A percentile compares a stretch with the other conserved stretches of the same genome.
These are phyloP conservation scores for Grosmannia penicillata DNA, from an alignment of 2,329 filamentous ascomycete species.

Conservation along the genomic window DNA sequence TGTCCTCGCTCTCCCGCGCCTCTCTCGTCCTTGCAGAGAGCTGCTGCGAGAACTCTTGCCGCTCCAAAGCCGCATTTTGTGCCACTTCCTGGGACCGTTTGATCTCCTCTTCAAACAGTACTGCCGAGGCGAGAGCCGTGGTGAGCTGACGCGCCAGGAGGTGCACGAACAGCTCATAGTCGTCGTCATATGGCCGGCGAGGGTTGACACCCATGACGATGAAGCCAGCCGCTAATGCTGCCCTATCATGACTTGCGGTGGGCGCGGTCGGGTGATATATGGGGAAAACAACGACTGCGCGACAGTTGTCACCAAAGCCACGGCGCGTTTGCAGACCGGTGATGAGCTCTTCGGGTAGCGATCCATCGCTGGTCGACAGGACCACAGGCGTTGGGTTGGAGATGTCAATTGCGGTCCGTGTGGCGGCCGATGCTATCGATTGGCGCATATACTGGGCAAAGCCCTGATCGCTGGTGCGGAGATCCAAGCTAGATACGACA, in stretches of 20 bases:
- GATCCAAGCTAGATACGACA: conserved; percentile 47
- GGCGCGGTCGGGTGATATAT: conserved; percentile 55
- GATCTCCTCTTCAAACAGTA: conserved; percentile 74
- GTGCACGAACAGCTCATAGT: conserved; percentile 66
- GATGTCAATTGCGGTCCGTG: background rate
- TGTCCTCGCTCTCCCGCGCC: conserved; percentile 54
- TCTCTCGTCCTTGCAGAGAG: conserved; percentile 50
- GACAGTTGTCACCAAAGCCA: conserved; percentile 58
- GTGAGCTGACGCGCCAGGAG: conserved; percentile 61
- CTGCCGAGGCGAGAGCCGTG: conserved; percentile 67
- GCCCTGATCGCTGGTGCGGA: conserved; percentile 53
- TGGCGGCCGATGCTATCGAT: conserved; percentile 44
- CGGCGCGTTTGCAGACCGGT: conserved; percentile 43
- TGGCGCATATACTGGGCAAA: conserved; percentile 66
- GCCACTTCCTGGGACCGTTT: conserved; percentile 59
- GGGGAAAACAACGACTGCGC: conserved; percentile 60
- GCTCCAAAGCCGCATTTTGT: conserved; percentile 58
- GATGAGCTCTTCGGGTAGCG: conserved; percentile 48
- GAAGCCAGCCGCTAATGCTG: conserved; percentile 51
- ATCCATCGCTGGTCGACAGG: conserved; percentile 50
- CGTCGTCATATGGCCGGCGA: conserved; percentile 62
- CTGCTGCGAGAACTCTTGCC: conserved; percentile 63
- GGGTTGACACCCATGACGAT: conserved; percentile 69
- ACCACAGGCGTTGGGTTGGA: conserved; percentile 38
- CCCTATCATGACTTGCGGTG: background rate